Percentiles rank a stretch among this genome's conserved stretches.
Conservation (phyloP, 768 basidiomycete species). For the Cystofilobasidium bisporidii region DNA sequence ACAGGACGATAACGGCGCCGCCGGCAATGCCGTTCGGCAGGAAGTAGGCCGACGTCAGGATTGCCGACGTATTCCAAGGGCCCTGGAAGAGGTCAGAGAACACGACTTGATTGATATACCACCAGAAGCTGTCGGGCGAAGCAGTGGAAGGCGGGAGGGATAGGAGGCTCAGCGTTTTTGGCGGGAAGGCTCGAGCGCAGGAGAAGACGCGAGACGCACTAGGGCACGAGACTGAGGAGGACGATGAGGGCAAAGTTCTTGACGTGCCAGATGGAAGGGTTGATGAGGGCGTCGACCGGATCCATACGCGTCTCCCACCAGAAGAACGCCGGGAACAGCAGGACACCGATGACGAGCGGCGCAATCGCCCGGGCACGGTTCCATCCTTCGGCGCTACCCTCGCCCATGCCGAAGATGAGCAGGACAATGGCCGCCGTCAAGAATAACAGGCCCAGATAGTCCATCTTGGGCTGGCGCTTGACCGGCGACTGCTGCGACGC, state of each 20-base stretch:
- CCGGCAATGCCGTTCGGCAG: conserved; percentile 9
- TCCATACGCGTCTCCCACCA: conserved; percentile 24
- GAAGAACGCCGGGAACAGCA: conserved; percentile 16
- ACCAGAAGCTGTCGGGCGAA: neutral
- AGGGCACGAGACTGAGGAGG: neutral
- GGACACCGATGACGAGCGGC: conserved; percentile 6
- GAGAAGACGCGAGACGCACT: neutral
- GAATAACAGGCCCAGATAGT: conserved; percentile 11
- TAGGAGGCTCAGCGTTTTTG: neutral
- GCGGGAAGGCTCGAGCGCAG: neutral
- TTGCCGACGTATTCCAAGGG: neutral
- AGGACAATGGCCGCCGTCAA: conserved; percentile 33
- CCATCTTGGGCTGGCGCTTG: conserved; percentile 22
- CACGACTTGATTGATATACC: neutral
- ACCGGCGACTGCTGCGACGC: conserved; percentile 34
- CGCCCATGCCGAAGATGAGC: conserved; percentile 34
- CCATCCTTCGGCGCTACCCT: conserved; percentile 19
- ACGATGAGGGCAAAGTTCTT: conserved; percentile 14
- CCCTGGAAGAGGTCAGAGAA: conserved; percentile 4
- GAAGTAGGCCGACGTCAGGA: conserved; percentile 10
- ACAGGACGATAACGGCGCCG: neutral
- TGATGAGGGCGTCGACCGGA: conserved; percentile 12
- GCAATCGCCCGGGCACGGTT: neutral
- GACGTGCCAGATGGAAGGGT: neutral
- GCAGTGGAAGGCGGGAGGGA: neutral